Evolutionary conservation across 257 asterid species (phyloP), one percentile per base, ranked within the genome.

Genomic region (Thymus mandschuricus): DNA sequence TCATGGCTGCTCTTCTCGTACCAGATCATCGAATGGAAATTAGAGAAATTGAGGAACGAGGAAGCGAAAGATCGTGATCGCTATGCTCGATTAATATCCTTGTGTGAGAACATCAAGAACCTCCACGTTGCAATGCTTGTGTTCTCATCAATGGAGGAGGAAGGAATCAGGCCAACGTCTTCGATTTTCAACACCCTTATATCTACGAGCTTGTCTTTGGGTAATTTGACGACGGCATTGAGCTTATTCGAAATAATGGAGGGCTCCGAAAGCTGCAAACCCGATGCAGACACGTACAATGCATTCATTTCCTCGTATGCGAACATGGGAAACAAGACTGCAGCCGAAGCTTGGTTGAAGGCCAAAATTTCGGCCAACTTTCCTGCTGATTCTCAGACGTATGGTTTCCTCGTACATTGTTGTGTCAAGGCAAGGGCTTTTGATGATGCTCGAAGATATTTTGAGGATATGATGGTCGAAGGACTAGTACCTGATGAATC

Each of bases 241-340:
- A 84, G 89, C 82, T 79, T 86, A 29, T 84, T 78, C 46, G 87
- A 86, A 60, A 73, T 84, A 34, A 86, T 86, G 91, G 80, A 68
- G 69, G 35, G 44, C 28, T 86, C 87, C 0, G 84, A 80, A 66
- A 56, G 54, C 61, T 78, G 46, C 76, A 80, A 46, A 57, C 81
- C 87, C 0, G 57, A 81, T 80, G 73, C 84, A 10, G 70, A 81
- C 43, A 80, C 89, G 43, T 84, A 72, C 40, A 44, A 71, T 52
- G 75, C 86, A 43, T 84, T 86, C 74, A 78, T 86, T 28, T 75
- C 52, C 35, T 69, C 80, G 49, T 76, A 80, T 74, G 83, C 86
- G 10, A 78, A 75, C 28, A 38, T 28, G 78, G 86, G 88, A 74
- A 78, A 86, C 69, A 76, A 76, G 68, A 69, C 7, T 50, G 81